Base-by-base conservation (phyloP, 2,329 filamentous ascomycete species). In the Ramularia endophylla region DNA sequence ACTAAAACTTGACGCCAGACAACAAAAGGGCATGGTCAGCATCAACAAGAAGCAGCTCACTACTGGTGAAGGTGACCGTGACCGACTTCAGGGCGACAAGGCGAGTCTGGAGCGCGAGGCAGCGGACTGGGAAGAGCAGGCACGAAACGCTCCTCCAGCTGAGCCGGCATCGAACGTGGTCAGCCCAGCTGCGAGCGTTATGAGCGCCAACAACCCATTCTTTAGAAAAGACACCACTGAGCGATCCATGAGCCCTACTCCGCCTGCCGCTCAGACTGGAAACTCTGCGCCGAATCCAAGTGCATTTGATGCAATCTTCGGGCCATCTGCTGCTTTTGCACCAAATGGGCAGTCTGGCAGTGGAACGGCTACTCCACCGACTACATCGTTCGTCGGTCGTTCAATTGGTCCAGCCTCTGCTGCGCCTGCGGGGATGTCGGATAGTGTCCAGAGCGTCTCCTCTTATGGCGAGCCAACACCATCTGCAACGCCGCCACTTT, bases 21-120 rank as follows among this genome's bases (percentile, higher is more conserved):
- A 97, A 64, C 89, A 97, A 60, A 97, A 94, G 69, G 92, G 92
- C 13, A 74, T 97, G 51, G 90, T 94, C 20, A 89, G 92, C 31
- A 98, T 98, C 68, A 95, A 95, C 69, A 97, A 94, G 74, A 98
- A 98, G 70, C 92, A 98, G 67, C 72, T 97, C 46, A 79, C 83
- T 27, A 95, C 89, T 1, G 87, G 84, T 43, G 92, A 98, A 64
- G 78, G 78, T 35, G 90, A 97, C 63, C 79, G 86, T 22, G 90
- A 97, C 46, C 90, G 87, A 70, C 71, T 95, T 28, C 89, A 88
- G 68, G 70, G 72, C 1, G 90, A 97, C 63, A 82, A 83, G 32
- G 81, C 81, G 44, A 80, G 79, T 38, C 74, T 83, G 80, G 42
- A 90, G 83, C 61, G 71, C 69, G 57, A 57, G 31, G 53, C 53